Evolutionary conservation across 768 basidiomycete genomes (phyloP).

Genomic region (Termitomyces sp.): DNA sequence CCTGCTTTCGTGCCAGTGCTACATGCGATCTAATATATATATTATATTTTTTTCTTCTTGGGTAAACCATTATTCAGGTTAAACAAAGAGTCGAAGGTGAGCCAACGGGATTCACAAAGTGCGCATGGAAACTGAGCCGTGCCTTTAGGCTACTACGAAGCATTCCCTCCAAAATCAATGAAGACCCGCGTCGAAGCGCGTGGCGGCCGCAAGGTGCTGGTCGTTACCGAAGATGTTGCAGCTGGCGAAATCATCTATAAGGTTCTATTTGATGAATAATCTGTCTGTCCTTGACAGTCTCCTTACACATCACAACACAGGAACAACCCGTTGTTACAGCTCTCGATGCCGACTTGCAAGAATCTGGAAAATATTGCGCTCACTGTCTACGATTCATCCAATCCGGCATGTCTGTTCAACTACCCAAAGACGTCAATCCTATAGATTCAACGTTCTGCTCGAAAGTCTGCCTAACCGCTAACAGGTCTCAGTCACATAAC

Average conservation of each 20-base stretch:
- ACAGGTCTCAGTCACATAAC: slow-evolving; percentile 58
- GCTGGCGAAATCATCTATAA: slow-evolving; percentile 77
- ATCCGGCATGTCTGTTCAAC: slow-evolving; percentile 38
- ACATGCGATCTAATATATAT: slow-evolving; percentile 61
- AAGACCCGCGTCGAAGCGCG: slow-evolving; percentile 60
- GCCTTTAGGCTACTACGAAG: slow-evolving; percentile 65
- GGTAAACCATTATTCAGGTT: slow-evolving; percentile 41
- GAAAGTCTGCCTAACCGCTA: slow-evolving; percentile 52
- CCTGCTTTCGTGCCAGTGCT: slow-evolving; percentile 14
- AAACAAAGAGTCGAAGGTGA: slow-evolving; percentile 73
- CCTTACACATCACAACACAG: slow-evolving; percentile 32
- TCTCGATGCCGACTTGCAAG: slow-evolving; percentile 70
- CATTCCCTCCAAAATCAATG: slow-evolving; percentile 70
- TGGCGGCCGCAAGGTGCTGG: slow-evolving; percentile 47
- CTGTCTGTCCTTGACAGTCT: not conserved
- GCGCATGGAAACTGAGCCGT: slow-evolving; percentile 6
- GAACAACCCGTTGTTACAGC: slow-evolving; percentile 70
- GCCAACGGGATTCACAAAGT: slow-evolving; percentile 25
- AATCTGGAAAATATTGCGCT: slow-evolving; percentile 64
- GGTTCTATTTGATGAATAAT: slow-evolving; percentile 32
- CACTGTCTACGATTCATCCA: slow-evolving; percentile 67
- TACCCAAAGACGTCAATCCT: slow-evolving; percentile 42
- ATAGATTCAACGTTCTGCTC: slow-evolving; percentile 72
- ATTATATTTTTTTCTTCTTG: slow-evolving; percentile 31
- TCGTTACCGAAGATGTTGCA: slow-evolving; percentile 64